These are phyloP conservation scores for Tritrichomonas foetus DNA, from an alignment of 208 protist species.

Conservation along the genomic window DNA sequence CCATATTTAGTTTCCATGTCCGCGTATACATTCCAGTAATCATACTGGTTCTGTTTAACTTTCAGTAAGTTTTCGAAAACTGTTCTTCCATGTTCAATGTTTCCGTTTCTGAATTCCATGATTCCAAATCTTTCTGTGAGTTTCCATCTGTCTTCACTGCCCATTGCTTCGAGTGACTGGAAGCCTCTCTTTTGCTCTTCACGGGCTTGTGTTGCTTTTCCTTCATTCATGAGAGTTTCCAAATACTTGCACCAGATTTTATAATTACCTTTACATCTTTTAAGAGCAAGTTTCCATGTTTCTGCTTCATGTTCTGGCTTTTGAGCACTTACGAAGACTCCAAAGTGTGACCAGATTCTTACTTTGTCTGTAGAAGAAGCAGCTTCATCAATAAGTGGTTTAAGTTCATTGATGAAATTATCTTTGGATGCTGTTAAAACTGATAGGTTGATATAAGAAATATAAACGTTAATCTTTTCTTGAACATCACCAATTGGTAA, in stretches of 20 bases:
- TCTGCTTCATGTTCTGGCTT: neutral
- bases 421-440: neutral
- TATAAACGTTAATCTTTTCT: neutral
- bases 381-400: neutral
- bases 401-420: neutral
- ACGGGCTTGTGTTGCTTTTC: neutral
- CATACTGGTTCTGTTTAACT: neutral
- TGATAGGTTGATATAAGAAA: neutral
- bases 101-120: neutral
- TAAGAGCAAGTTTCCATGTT: neutral
- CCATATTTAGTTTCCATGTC: neutral
- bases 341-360: neutral
- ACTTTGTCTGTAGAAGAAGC: neutral
- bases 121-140: neutral
- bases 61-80: neutral
- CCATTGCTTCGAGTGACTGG: too few relatives aligned
- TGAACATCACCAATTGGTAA: neutral
- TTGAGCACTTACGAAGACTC: neutral
- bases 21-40: neutral
- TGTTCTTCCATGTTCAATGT: constrained; percentile 14
- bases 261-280: neutral
- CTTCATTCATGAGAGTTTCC: neutral
- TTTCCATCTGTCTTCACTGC: neutral
- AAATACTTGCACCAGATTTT: neutral
- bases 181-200: constrained; percentile 17